phyloP scores from a whole-genome alignment of 129 eudicot species.

The Erigeron canadensis region DNA sequence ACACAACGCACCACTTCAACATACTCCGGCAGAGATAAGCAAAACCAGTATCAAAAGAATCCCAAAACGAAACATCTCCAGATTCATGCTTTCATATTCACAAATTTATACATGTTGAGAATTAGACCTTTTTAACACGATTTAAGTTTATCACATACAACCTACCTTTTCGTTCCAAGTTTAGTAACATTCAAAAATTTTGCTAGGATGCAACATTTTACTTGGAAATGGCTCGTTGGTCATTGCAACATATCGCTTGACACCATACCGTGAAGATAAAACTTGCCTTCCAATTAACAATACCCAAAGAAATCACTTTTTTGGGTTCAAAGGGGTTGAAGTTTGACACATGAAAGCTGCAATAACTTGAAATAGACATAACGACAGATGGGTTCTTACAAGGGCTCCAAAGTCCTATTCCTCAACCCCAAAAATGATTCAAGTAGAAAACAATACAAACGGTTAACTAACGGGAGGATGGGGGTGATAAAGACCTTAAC shows the following conservation, averaged over 20 bases:
- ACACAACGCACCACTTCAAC: background rate
- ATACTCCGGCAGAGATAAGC: background rate
- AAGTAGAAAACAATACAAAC: slow-evolving; percentile 16
- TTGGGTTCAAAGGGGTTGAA: background rate
- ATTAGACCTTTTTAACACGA: background rate
- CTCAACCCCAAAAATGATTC: slow-evolving; percentile 9
- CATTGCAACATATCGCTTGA: background rate
- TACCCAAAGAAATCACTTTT: background rate
- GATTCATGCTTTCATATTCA: background rate
- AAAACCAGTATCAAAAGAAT: background rate
- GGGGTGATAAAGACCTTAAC: slow-evolving; percentile 18
- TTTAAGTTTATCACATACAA: no score
- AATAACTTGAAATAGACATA: background rate
- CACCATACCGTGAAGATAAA: background rate
- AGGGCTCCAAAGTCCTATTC: background rate
- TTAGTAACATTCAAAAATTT: no score
- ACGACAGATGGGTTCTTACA: slow-evolving; percentile 15
- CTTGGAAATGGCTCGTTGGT: background rate
- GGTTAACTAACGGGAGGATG: background rate
- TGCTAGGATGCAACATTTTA: no score
- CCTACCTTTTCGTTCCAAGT: no score
- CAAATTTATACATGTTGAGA: background rate
- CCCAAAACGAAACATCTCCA: background rate
- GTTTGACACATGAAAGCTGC: slow-evolving; percentile 13
- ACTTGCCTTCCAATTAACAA: background rate